Conservation (phyloP, 306 rosid species). For the Abrus precatorius region DNA sequence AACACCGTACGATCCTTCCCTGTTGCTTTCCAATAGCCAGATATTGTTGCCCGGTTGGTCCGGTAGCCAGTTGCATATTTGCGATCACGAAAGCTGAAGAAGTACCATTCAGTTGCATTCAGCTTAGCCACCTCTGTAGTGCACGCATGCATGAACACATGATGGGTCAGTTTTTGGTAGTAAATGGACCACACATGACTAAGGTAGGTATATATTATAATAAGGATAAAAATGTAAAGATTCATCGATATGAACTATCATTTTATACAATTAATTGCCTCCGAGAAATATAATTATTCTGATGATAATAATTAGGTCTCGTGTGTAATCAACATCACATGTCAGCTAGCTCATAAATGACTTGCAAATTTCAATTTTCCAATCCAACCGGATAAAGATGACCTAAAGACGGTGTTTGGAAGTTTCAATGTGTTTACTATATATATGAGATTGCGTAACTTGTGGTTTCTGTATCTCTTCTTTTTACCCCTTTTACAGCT, state of each 20-base stretch:
- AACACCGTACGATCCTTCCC: constrained; percentile 93
- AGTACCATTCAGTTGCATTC: constrained; percentile 93
- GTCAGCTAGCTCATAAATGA: constrained; percentile 48
- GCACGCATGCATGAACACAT: constrained; percentile 39
- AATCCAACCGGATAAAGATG: constrained; percentile 34
- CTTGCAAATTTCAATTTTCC: constrained; percentile 40
- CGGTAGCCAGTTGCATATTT: constrained; percentile 91
- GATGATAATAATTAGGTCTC: constrained; percentile 41
- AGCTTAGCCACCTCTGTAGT: constrained; percentile 91
- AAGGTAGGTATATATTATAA: constrained; percentile 29
- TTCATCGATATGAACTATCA: constrained; percentile 4
- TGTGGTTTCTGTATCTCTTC: not conserved
- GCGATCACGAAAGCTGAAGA: constrained; percentile 97
- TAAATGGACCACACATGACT: constrained; percentile 23
- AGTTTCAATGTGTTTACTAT: constrained; percentile 24
- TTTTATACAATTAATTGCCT: constrained; percentile 22
- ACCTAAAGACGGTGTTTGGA: constrained; percentile 3
- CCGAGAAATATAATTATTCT: not conserved
- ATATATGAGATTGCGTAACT: constrained; percentile 5
- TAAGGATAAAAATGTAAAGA: not conserved
- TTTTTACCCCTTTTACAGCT: not conserved
- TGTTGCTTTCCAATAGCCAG: constrained; percentile 97
- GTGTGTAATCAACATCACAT: constrained; percentile 43
- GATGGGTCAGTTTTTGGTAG: constrained; percentile 41
- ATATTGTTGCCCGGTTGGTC: constrained; percentile 87